Conservation (phyloP, 495 filamentous ascomycete genomes). For the Chaetomium fimeti region DNA sequence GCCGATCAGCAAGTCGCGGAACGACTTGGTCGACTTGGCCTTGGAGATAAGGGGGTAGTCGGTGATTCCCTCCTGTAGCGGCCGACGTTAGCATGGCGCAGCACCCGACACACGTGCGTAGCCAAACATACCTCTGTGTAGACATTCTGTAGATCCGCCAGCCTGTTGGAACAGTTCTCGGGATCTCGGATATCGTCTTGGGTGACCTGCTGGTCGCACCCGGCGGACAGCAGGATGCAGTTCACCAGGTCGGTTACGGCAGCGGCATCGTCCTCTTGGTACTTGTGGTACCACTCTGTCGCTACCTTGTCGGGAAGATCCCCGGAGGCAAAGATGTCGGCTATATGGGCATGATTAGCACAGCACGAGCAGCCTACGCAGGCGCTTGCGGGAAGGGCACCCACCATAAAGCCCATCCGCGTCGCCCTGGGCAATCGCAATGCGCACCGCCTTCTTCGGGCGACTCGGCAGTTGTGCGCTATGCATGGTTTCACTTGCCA, state of each 20-base stretch:
- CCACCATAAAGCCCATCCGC: conserved; percentile 76
- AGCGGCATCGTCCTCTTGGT: conserved; percentile 61
- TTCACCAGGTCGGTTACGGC: conserved; percentile 84
- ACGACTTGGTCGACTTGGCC: conserved; percentile 65
- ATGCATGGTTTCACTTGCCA: conserved; percentile 33
- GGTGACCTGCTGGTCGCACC: conserved; percentile 71
- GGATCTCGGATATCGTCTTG: conserved; percentile 79
- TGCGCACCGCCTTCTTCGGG: conserved; percentile 57
- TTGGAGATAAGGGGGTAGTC: conserved; percentile 94
- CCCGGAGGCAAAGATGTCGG: conserved; percentile 75
- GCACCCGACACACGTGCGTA: conserved; percentile 24
- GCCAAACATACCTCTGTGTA: conserved; percentile 60
- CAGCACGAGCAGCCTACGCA: not conserved
- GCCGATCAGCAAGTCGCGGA: conserved; percentile 69
- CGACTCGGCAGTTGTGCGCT: conserved; percentile 57
- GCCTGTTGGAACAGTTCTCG: conserved; percentile 66
- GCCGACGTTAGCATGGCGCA: conserved; percentile 20
- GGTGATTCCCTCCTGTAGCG: conserved; percentile 62
- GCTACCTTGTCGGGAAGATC: conserved; percentile 71
- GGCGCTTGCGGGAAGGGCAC: conserved; percentile 24
- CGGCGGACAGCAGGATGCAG: conserved; percentile 78
- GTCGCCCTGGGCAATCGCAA: conserved; percentile 50
- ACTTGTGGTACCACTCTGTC: conserved; percentile 72
- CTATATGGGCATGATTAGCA: conserved; percentile 47
- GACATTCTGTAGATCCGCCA: conserved; percentile 76